Evolutionary conservation across 257 asterid genomes (phyloP).

Genomic region (Forsythia suspensa): DNA sequence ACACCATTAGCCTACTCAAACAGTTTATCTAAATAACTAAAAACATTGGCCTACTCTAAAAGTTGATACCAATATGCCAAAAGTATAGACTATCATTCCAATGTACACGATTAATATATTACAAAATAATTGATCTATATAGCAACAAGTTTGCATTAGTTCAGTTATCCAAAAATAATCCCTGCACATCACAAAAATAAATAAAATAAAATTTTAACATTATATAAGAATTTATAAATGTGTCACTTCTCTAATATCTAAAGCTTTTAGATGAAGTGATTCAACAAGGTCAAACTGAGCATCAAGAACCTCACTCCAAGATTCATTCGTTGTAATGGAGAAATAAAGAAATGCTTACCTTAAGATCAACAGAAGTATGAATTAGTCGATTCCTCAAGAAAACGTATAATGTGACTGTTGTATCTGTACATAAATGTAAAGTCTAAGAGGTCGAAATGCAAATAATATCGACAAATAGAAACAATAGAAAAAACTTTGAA

Average conservation of each 20-base stretch:
- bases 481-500: conserved; percentile 10
- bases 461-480: conserved; percentile 10
- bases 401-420: conserved; percentile 75
- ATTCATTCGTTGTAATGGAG: background rate
- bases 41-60: too few species aligned
- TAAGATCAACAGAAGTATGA: conserved; percentile 87
- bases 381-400: conserved; percentile 77
- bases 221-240: too few species aligned
- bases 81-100: too few species aligned
- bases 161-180: too few species aligned
- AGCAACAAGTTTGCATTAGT: too few species aligned
- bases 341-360: conserved; percentile 41
- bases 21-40: too few species aligned
- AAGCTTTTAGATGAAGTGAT: background rate
- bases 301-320: background rate
- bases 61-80: too few species aligned
- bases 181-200: too few species aligned
- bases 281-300: background rate
- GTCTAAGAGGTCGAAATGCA: conserved; percentile 28
- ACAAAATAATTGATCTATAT: too few species aligned
- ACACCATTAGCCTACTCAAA: too few species aligned
- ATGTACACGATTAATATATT: too few species aligned
- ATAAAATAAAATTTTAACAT: too few species aligned
- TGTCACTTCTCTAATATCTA: background rate
- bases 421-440: conserved; percentile 46